Conservation (phyloP, 805 yeast species). For the Starmerella sp. region DNA sequence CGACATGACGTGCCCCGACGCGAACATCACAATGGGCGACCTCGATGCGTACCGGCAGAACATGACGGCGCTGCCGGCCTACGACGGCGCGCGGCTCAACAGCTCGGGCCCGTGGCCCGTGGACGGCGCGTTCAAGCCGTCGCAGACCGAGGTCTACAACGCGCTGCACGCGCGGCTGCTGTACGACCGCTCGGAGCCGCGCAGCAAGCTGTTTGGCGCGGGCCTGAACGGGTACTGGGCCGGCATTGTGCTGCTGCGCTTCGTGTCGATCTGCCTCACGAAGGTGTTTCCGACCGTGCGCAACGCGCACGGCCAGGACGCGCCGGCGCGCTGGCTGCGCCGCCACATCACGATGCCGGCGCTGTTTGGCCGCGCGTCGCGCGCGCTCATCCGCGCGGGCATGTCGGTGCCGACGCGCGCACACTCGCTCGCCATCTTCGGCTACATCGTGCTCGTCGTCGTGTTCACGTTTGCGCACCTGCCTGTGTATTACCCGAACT, state of each 20-base stretch:
- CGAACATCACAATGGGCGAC: neutral
- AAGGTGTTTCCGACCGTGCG: constrained; percentile 7
- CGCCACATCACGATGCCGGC: neutral
- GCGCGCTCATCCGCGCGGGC: neutral
- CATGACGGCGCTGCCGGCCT: neutral
- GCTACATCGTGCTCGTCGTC: constrained; percentile 28
- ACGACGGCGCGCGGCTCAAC: neutral
- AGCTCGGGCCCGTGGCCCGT: constrained; percentile 12
- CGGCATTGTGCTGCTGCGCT: constrained; percentile 9
- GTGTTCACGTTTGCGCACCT: constrained; percentile 23
- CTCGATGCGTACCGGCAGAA: neutral
- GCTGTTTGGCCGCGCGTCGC: neutral
- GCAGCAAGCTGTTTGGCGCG: constrained; percentile 10
- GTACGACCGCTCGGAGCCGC: neutral
- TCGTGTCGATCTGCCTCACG: neutral
- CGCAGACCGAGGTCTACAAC: constrained; percentile 2
- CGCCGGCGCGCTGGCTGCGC: neutral
- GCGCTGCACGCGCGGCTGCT: neutral
- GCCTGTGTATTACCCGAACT: constrained; percentile 7
- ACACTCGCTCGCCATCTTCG: constrained; percentile 30
- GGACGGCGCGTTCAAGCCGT: constrained; percentile 5
- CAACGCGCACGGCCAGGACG: neutral
- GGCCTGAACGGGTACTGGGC: constrained; percentile 18
- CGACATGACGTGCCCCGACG: neutral
- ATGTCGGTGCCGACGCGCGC: constrained; percentile 32